These are phyloP conservation scores for Acanthochlamys bracteata DNA, from an alignment of 106 monocot genomes.

Conservation along the genomic window DNA sequence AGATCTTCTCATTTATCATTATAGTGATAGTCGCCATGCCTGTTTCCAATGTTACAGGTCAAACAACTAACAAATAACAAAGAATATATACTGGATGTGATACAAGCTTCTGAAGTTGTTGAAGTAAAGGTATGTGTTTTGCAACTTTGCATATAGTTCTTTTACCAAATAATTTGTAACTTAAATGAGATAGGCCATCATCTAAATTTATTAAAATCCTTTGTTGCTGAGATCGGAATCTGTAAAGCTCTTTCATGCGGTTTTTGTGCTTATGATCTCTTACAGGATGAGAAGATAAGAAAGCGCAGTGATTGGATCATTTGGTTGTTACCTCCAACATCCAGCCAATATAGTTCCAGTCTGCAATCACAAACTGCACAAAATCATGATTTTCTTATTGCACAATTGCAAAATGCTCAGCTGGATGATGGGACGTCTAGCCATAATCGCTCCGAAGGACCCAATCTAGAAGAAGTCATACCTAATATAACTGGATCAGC, in stretches of 20 bases:
- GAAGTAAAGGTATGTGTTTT: constrained; percentile 40
- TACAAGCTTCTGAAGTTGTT: constrained; percentile 30
- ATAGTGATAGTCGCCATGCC: not conserved
- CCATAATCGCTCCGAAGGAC: not conserved
- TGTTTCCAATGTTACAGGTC: constrained; percentile 31
- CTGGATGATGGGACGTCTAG: constrained; percentile 13
- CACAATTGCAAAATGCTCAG: constrained; percentile 13
- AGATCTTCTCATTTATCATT: not conserved
- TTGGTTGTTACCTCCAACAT: constrained; percentile 28
- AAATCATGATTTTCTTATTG: constrained; percentile 15
- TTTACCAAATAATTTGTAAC: not conserved
- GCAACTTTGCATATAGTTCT: not conserved
- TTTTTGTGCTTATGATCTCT: not conserved
- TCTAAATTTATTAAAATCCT: not conserved
- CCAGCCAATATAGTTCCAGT: constrained; percentile 6
- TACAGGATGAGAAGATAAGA: constrained; percentile 58
- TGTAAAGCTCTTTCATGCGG: not conserved
- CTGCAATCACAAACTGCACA: constrained; percentile 11
- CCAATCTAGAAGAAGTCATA: not conserved
- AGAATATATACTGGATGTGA: constrained; percentile 37
- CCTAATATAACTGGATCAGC: constrained; percentile 20
- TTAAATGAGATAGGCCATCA: not conserved
- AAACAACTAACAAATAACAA: constrained; percentile 29
- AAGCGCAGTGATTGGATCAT: constrained; percentile 50
- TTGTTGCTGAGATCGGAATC: not conserved